Base-by-base conservation (phyloP, 805 yeast genomes). In the Isabelozyma rhagii region DNA sequence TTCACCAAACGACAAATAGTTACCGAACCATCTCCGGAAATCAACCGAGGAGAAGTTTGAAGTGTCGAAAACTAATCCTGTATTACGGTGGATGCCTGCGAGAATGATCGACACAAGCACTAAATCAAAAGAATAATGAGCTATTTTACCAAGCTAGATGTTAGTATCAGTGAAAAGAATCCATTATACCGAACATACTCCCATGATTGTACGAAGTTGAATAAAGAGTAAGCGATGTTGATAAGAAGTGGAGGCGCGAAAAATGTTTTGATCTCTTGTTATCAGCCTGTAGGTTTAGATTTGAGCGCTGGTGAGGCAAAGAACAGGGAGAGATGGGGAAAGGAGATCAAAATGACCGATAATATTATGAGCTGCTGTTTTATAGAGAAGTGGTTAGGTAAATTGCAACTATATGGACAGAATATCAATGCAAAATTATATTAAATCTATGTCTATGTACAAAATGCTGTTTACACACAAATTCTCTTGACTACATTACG, bases 51-150 rank as follows among this genome's bases (percentile, higher is more conserved):
- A 81, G 47, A 82, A 74, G 46, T 67, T 63, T 31, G 71, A 60
- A 7, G 84, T 74, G 62, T 81, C 75, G 66, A 83, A 64, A 52
- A 79, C 79, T 44, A 84, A 73, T 0, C 97, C 97, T 0, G 97
- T 87, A 53, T 88, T 84, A 53, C 90, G 79, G 63, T 89, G 86
- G 47, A 92, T 78, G 3, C 96, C 96, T 0, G 97, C 97, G 42
- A 93, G 71, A 11, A 92, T 74, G 64, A 94, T 82, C 2, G 97
- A 88, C 8, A 89, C 72, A 50, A 92, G 73, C 3, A 92, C 81
- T 54, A 91, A 77, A 62, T 92, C 97, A 49, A 90, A 60, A 0
- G 93, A 80, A 57, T 82, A 81, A 67, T 90, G 97, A 9, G 87
- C 65, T 49, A 85, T 56, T 63, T 75, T 81, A 2, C 91, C 90